These are phyloP conservation scores for Phytopythium helicoides DNA, from an alignment of 352 stramenopile species.

Conservation along the genomic window DNA sequence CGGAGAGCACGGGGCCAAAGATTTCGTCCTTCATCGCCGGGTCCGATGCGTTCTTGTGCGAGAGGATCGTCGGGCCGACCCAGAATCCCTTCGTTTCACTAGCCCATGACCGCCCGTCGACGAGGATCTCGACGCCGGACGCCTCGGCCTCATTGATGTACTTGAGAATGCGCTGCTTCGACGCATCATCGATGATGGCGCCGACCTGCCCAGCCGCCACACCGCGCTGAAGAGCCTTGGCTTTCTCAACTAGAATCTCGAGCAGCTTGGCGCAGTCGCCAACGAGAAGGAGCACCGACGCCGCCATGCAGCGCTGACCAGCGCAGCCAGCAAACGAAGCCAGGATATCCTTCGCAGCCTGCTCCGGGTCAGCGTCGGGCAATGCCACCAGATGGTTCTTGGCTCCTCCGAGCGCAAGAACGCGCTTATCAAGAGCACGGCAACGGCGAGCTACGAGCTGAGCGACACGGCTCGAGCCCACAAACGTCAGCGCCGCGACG, in stretches of 20 bases:
- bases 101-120: constrained; percentile 90
- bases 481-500: constrained; percentile 93
- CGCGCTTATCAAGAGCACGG: constrained; percentile 91
- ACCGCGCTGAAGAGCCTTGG: constrained; percentile 86
- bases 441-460: constrained; percentile 92
- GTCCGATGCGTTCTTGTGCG: constrained; percentile 88
- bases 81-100: constrained; percentile 68
- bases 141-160: constrained; percentile 93
- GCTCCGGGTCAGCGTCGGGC: constrained; percentile 91
- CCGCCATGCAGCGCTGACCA: constrained; percentile 97
- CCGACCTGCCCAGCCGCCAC: constrained; percentile 92
- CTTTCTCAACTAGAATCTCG: constrained; percentile 82
- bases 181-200: constrained; percentile 92
- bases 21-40: constrained; percentile 94
- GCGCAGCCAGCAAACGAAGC: constrained; percentile 95
- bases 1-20: constrained; percentile 96
- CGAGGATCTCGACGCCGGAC: constrained; percentile 83
- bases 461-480: constrained; percentile 93
- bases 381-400: constrained; percentile 98
- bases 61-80: constrained; percentile 95
- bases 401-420: constrained; percentile 93
- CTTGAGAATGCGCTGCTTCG: constrained; percentile 90
- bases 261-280: constrained; percentile 78
- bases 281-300: constrained; percentile 93
- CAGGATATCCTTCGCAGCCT: constrained; percentile 93